These are phyloP conservation scores for Pythium rishiriense DNA, from an alignment of 352 stramenopile genomes.

Conservation along the genomic window DNA sequence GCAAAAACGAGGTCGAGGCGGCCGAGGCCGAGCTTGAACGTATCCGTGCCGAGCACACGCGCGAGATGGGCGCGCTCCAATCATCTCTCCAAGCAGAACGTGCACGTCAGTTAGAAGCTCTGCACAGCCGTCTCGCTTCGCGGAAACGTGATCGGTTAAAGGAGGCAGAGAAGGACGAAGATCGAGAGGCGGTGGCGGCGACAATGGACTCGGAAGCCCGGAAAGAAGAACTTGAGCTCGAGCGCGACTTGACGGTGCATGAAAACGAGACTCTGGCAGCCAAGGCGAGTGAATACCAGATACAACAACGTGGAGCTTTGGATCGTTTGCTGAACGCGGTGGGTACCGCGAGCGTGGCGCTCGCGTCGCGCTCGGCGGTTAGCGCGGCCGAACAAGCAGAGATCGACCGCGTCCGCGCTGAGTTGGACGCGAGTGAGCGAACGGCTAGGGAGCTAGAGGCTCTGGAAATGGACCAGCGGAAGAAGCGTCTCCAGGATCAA, in stretches of 20 bases:
- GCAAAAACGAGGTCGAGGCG: neutral
- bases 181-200: neutral
- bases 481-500: slow-evolving; percentile 1
- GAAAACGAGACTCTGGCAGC: neutral
- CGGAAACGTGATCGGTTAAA: slow-evolving; percentile 9
- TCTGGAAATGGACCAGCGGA: neutral
- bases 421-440: neutral
- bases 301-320: neutral
- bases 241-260: neutral
- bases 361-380: neutral
- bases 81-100: slow-evolving; percentile 8
- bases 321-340: neutral
- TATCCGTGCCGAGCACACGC: slow-evolving; percentile 8
- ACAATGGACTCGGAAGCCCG: neutral
- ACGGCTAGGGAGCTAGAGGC: neutral
- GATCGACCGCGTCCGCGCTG: neutral
- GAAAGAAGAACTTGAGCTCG: neutral
- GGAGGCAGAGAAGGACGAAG: neutral
- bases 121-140: slow-evolving; percentile 29
- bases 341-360: neutral
- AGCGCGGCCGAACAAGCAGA: slow-evolving; percentile 7
- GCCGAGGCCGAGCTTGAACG: slow-evolving; percentile 17
- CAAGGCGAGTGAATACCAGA: neutral
- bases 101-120: slow-evolving; percentile 6
- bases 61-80: slow-evolving; percentile 6